These are phyloP conservation scores for Suillus spraguei DNA, from an alignment of 768 basidiomycete species.

Conservation along the genomic window DNA sequence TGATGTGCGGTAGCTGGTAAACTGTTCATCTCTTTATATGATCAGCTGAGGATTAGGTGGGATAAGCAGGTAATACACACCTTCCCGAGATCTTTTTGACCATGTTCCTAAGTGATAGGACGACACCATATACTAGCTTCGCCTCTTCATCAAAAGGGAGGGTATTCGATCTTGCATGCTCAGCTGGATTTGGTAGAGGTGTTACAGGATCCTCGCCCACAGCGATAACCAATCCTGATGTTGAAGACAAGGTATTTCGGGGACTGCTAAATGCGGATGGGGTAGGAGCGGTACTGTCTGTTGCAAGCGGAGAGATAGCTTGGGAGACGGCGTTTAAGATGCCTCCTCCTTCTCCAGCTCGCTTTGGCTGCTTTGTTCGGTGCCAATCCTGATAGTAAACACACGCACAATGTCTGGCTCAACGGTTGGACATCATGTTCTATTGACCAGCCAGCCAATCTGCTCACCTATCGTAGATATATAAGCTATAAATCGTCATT, in stretches of 20 bases:
- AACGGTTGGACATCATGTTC: conserved; percentile 13
- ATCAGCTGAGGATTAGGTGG: conserved; percentile 4
- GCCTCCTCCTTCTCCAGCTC: conserved; percentile 64
- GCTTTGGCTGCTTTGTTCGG: conserved; percentile 70
- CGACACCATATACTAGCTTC: conserved; percentile 95
- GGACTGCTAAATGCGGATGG: conserved; percentile 55
- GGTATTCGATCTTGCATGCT: conserved; percentile 41
- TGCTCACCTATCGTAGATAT: conserved; percentile 87
- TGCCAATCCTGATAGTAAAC: conserved; percentile 98
- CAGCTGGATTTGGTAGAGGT: conserved; percentile 20
- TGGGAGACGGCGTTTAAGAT: conserved; percentile 82
- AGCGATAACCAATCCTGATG: conserved; percentile 71
- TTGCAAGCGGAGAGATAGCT: conserved; percentile 47
- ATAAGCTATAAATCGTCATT: conserved; percentile 92
- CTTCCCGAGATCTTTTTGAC: conserved; percentile 89
- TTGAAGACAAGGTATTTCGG: conserved; percentile 65
- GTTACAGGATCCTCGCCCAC: conserved; percentile 44
- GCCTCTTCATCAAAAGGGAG: conserved; percentile 96
- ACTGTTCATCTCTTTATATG: conserved; percentile 77
- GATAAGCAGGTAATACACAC: conserved; percentile 41
- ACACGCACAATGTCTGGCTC: conserved; percentile 80
- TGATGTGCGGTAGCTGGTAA: conserved; percentile 88
- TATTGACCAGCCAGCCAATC: conserved; percentile 1
- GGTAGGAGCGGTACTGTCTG: conserved; percentile 33
- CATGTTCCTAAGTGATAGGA: conserved; percentile 92